Base-by-base conservation (phyloP, 495 filamentous ascomycete species). In the Tuber indicum region DNA sequence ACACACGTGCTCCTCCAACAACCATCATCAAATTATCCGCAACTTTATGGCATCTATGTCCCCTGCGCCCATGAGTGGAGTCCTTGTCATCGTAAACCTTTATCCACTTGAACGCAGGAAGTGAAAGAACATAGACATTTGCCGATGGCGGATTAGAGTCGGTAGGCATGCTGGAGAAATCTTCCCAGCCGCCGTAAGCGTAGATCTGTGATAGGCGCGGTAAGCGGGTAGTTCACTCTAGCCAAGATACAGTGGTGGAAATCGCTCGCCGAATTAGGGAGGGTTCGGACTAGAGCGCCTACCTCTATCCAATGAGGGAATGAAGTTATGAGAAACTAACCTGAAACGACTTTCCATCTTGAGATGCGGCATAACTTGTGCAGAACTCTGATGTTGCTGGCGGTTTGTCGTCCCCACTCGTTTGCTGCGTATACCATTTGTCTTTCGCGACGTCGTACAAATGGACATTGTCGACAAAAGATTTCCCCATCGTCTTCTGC, bases 61-160 rank as follows among this genome's bases (percentile, higher is more conserved):
- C 87, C 32, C 86, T 89, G 47, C 92, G 88, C 17, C 84, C 89
- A 75, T 89, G 89, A 17, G 72, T 79, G 5, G 72, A 69, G 0
- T 75, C 85, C 47, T 71, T 72, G 6, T 91, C 88, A 0, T 82
- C 83, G 46, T 87, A 86, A 19, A 90, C 86, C 79, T 89, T 88
- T 49, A 88, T 88, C 92, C 92, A 95, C n/a, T 85, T 89, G 83
- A 95, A 94, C 0, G 91, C 89, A 0, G 93, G 92, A 23, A 94
- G 82, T 0, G 92, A 92, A 42, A 95, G 82, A 19, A 94, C 88
- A 84, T 91, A 94, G 21, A 94, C 90, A 73, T 92, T 90, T 78
- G 78, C 78, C 19, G 79, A 76, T 14, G 76, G 73, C 5, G 47
- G 70, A 9, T 71, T 74, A 44, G 69, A 52, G n/a, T 66, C 44